Percentiles rank a stretch among this genome's conserved stretches.
These are phyloP conservation scores for Choanephora cucurbitarum DNA, from an alignment of 371 early-diverging fungal genomes.

Conservation along the genomic window DNA sequence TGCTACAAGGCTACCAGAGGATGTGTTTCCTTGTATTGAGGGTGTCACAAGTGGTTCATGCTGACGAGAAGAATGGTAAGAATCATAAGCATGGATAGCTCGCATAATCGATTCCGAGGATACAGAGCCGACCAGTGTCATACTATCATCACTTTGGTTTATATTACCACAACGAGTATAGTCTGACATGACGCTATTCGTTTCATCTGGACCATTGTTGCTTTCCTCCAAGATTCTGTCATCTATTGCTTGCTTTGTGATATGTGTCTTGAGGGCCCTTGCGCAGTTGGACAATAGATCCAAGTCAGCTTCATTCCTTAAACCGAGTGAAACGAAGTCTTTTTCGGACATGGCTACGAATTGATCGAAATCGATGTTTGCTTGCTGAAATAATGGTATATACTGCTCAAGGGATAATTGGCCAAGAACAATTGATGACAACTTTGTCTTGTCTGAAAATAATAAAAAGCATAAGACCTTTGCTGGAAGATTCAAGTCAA, in stretches of 20 bases:
- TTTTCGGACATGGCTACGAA: slow-evolving; percentile 28
- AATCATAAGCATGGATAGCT: slow-evolving; percentile 35
- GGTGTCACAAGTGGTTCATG: slow-evolving; percentile 3
- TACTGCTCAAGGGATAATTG: slow-evolving; percentile 34
- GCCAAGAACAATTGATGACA: slow-evolving; percentile 30
- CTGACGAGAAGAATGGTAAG: slow-evolving; percentile 9
- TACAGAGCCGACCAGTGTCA: background rate
- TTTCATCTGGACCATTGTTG: slow-evolving; percentile 1
- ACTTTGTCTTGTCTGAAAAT: background rate
- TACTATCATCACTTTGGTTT: background rate
- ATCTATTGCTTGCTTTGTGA: slow-evolving; percentile 19
- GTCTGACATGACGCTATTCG: slow-evolving; percentile 1
- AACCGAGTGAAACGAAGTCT: slow-evolving; percentile 32
- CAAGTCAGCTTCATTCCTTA: slow-evolving; percentile 31
- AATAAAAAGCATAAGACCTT: background rate
- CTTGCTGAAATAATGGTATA: slow-evolving; percentile 35
- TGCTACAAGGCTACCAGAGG: slow-evolving; percentile 10
- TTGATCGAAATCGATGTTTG: slow-evolving; percentile 25
- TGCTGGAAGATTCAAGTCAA: background rate
- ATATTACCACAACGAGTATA: background rate
- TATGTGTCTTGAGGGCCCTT: slow-evolving; percentile 25
- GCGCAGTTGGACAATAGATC: slow-evolving; percentile 25
- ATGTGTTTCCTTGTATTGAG: slow-evolving; percentile 18
- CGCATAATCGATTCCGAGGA: slow-evolving; percentile 14
- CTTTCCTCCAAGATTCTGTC: slow-evolving; percentile 3